Percentiles rank a stretch among this genome's conserved stretches.
Evolutionary conservation across 1,139 yeast species (phyloP).

Genomic region (Candida labiduridarum): DNA sequence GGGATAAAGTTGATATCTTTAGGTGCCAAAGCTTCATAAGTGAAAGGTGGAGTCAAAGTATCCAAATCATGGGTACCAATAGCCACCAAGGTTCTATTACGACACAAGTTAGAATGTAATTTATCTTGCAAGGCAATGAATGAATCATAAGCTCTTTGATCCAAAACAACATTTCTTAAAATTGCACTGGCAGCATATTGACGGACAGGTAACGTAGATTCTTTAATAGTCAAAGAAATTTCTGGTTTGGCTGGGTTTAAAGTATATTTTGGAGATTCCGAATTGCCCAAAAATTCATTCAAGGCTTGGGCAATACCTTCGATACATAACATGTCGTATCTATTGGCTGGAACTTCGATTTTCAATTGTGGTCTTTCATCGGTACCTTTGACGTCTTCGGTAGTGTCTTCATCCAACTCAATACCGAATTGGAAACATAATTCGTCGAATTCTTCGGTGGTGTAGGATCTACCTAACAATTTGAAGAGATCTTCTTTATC

Average conservation of each 20-base stretch:
- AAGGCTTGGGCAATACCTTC: conserved; percentile 97
- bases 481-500: conserved; percentile 90
- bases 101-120: conserved; percentile 91
- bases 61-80: conserved; percentile 98
- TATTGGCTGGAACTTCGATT: conserved; percentile 96
- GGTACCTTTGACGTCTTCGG: conserved; percentile 67
- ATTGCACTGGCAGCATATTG: conserved; percentile 96
- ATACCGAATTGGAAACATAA: conserved; percentile 97
- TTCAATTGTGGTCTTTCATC: conserved; percentile 94
- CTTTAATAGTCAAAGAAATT: conserved; percentile 69
- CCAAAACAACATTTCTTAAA: conserved; percentile 78
- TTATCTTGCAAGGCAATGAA: conserved; percentile 96
- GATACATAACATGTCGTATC: conserved; percentile 96
- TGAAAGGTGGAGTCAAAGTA: conserved; percentile 79
- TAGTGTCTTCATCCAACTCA: conserved; percentile 94
- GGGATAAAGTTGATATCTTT: conserved; percentile 79
- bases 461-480: conserved; percentile 75
- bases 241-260: conserved; percentile 63
- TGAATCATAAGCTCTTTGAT: conserved; percentile 85
- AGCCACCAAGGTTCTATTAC: conserved; percentile 96
- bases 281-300: conserved; percentile 81
- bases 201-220: conserved; percentile 72
- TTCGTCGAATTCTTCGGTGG: conserved; percentile 94
- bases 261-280: conserved; percentile 65
- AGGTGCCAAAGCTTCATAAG: conserved; percentile 85